phyloP scores from a whole-genome alignment of 164 flowering plant genomes.

The Vitis vinifera region ASM3070453v1 NC_081818.1:27361501-27362000 shows the following conservation, averaged over 20 bases:
- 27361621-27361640: not conserved
- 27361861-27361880: not conserved
- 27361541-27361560: too few species aligned
- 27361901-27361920: not conserved
- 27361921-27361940: not conserved
- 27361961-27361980: not conserved
- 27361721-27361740: conserved; percentile 86
- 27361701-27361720: conserved; percentile 96
- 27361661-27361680: not conserved
- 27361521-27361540: too few species aligned
- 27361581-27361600: not conserved
- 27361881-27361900: not conserved
- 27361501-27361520: too few species aligned
- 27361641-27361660: not conserved
- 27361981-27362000: not conserved
- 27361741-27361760: conserved; percentile 87
- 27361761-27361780: conserved; percentile 90
- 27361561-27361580: not conserved
- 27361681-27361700: not conserved
- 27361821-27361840: conserved; percentile 18
- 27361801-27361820: conserved; percentile 98
- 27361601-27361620: not conserved
- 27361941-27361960: not conserved
- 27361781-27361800: conserved; percentile 70
- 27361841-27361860: not conserved